phyloP scores from a whole-genome alignment of 2,329 filamentous ascomycete genomes.

The Claviceps sp. region DNA sequence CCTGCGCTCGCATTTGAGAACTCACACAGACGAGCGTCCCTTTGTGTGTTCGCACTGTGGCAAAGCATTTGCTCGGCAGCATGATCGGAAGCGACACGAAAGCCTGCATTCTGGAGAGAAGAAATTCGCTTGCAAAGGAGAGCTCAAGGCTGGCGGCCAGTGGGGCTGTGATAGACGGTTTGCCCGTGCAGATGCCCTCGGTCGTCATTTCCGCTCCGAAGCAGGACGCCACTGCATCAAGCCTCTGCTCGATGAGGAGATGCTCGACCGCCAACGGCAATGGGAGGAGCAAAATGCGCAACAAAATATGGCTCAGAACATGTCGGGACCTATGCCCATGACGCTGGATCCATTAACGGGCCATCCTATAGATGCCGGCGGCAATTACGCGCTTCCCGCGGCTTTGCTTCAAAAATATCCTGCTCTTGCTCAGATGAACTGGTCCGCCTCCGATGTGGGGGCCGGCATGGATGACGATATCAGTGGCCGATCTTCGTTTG shows the following conservation, averaged over 20 bases:
- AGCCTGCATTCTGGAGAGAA: conserved; percentile 94
- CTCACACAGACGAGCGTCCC: conserved; percentile 91
- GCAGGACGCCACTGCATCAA: conserved; percentile 94
- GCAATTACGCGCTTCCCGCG: conserved; percentile 62
- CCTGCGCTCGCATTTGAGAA: conserved; percentile 83
- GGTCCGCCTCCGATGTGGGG: conserved; percentile 52
- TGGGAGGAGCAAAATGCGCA: conserved; percentile 61
- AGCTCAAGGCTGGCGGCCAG: conserved; percentile 65
- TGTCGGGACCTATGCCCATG: conserved; percentile 39
- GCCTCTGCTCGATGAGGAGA: conserved; percentile 90
- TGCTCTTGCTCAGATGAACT: conserved; percentile 79
- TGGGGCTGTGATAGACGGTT: conserved; percentile 94
- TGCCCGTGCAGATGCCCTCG: conserved; percentile 86
- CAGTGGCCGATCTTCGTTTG: conserved; percentile 70
- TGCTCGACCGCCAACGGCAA: conserved; percentile 61
- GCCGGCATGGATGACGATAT: conserved; percentile 62
- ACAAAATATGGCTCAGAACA: conserved; percentile 49
- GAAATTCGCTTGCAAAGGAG: conserved; percentile 93
- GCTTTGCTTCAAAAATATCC: conserved; percentile 87
- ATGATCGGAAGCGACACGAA: conserved; percentile 94
- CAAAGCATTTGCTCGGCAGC: conserved; percentile 93
- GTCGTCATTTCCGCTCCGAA: conserved; percentile 88
- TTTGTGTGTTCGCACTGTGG: conserved; percentile 96
- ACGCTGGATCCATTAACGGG: conserved; percentile 47
- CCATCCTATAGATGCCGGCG: conserved; percentile 41